phyloP scores from a whole-genome alignment of 1,284 basidiomycete species.

The Ceratobasidium sp. region DNA sequence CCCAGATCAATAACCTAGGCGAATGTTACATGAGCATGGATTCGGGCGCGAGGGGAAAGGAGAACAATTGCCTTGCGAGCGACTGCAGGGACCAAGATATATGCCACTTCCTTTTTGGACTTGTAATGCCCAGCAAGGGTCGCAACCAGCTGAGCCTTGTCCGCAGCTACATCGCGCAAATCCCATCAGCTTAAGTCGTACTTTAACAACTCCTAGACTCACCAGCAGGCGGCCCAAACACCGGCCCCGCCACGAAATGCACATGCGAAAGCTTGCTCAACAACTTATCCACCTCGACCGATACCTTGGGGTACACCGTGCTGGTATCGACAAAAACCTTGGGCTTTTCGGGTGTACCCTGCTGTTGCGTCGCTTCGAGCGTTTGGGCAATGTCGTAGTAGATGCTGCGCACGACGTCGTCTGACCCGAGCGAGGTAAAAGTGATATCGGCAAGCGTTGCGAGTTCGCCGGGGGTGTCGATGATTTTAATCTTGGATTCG shows the following conservation, averaged over 20 bases:
- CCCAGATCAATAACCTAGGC: slow-evolving; percentile 72
- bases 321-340: slow-evolving; percentile 87
- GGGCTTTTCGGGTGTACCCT: slow-evolving; percentile 55
- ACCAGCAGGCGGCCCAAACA: slow-evolving; percentile 71
- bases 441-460: slow-evolving; percentile 81
- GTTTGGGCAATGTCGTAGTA: slow-evolving; percentile 75
- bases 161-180: slow-evolving; percentile 65
- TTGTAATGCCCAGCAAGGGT: slow-evolving; percentile 87
- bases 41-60: not conserved
- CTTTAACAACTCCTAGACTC: slow-evolving; percentile 42
- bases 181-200: slow-evolving; percentile 55
- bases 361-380: slow-evolving; percentile 59
- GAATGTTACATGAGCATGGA: not conserved
- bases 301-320: slow-evolving; percentile 80
- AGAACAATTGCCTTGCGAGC: slow-evolving; percentile 69
- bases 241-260: slow-evolving; percentile 81
- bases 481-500: slow-evolving; percentile 65
- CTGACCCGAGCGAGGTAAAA: slow-evolving; percentile 80
- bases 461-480: slow-evolving; percentile 68
- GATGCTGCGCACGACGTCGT: slow-evolving; percentile 78
- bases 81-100: slow-evolving; percentile 82
- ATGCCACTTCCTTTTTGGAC: slow-evolving; percentile 84
- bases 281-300: slow-evolving; percentile 81
- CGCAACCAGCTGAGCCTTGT: slow-evolving; percentile 77
- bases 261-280: slow-evolving; percentile 73